Evolutionary conservation across 768 basidiomycete genomes (phyloP).

Genomic region (Leccinum rimulosum): DNA sequence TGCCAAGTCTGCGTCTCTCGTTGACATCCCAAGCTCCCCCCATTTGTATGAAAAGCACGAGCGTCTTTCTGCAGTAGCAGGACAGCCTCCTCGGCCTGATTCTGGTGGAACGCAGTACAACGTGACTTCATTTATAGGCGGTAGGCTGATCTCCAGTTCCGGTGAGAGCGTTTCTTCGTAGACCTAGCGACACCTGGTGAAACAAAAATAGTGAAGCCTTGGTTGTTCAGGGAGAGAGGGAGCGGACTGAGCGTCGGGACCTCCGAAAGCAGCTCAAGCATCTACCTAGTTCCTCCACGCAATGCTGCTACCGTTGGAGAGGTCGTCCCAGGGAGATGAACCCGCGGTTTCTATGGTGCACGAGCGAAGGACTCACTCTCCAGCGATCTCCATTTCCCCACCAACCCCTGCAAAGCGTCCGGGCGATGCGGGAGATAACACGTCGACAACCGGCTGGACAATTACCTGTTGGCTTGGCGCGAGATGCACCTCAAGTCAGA

Average conservation of each 20-base stretch:
- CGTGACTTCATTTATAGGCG: constrained; percentile 70
- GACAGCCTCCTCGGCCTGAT: constrained; percentile 27
- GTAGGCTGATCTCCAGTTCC: constrained; percentile 28
- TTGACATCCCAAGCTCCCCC: constrained; percentile 20
- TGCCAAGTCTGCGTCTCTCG: constrained; percentile 25
- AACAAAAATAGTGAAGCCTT: constrained; percentile 9
- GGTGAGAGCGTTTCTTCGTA: constrained; percentile 10
- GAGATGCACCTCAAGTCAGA: constrained; percentile 75
- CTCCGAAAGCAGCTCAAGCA: background rate
- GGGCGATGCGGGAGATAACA: no score
- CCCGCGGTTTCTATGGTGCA: no score
- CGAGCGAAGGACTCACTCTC: no score
- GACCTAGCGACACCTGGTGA: constrained; percentile 34
- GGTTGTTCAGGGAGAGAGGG: constrained; percentile 2
- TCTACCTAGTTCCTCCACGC: background rate
- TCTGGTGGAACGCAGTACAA: constrained; percentile 62
- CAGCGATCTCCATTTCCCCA: no score
- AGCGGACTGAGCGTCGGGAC: background rate
- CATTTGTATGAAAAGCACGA: constrained; percentile 14
- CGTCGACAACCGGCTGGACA: constrained; percentile 10
- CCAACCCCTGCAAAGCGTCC: no score
- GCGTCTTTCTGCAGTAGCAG: constrained; percentile 10
- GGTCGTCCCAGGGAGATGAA: no score
- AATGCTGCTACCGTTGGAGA: background rate
- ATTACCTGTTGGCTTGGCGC: constrained; percentile 57